Conservation (phyloP, 352 stramenopile genomes). For the Phytopythium mirpurense region DNA sequence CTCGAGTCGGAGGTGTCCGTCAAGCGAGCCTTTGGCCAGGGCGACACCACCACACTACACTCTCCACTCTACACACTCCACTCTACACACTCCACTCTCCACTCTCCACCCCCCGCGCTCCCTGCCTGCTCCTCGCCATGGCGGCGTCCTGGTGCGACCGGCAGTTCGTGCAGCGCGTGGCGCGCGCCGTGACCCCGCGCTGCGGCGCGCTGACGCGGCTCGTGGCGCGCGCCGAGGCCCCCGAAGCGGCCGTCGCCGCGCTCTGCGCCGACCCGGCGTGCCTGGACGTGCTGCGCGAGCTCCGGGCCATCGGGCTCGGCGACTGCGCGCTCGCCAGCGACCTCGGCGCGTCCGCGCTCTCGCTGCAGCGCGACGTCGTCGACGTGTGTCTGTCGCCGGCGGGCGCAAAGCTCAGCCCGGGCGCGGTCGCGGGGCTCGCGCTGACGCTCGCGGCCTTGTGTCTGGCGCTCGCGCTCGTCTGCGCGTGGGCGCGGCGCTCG, state of each 20-base stretch:
- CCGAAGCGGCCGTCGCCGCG: not conserved
- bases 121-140: too few relatives aligned
- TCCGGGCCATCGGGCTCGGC: not conserved
- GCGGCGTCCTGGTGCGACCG: not conserved
- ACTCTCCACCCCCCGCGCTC: too few relatives aligned
- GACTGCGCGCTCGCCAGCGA: not conserved
- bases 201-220: not conserved
- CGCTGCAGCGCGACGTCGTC: constrained; percentile 1
- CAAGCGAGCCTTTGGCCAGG: too few relatives aligned
- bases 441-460: constrained; percentile 1
- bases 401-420: not conserved
- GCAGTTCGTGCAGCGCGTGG: not conserved
- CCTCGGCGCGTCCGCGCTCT: not conserved
- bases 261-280: not conserved
- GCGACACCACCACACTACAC: too few relatives aligned
- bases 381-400: not conserved
- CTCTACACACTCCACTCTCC: too few relatives aligned
- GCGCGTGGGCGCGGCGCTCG: not conserved
- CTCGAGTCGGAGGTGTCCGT: too few relatives aligned
- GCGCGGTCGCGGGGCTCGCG: not conserved
- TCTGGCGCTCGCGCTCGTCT: not conserved
- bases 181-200: not conserved
- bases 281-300: not conserved
- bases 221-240: not conserved
- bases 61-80: too few relatives aligned